Percentiles rank a stretch among this genome's conserved stretches.
Conservation (phyloP, 2,329 filamentous ascomycete species). For the Claviceps arundinis region DNA sequence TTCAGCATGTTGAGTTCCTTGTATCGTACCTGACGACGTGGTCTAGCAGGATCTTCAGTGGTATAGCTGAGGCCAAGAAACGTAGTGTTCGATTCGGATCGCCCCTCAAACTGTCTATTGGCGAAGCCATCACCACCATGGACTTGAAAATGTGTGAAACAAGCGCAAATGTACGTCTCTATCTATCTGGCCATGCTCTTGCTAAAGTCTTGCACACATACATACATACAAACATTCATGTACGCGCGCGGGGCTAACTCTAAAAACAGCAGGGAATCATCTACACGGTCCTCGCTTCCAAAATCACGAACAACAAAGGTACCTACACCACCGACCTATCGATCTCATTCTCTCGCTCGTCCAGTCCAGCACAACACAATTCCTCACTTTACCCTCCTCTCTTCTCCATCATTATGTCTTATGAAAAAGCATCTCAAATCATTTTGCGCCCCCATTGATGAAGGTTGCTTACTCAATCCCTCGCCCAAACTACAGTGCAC, state of each 20-base stretch:
- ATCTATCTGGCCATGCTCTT: neutral
- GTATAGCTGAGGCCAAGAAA: conserved; percentile 57
- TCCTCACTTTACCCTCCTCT: neutral
- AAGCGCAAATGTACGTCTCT: conserved; percentile 19
- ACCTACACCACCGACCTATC: neutral
- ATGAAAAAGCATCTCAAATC: neutral
- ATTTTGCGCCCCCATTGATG: neutral
- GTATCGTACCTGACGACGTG: conserved; percentile 43
- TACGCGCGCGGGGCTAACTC: neutral
- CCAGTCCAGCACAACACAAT: neutral
- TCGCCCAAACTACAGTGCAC: conserved; percentile 30
- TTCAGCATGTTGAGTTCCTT: conserved; percentile 52
- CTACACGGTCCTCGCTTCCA: conserved; percentile 29
- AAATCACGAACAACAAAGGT: conserved; percentile 25
- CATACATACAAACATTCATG: neutral
- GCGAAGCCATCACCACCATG: conserved; percentile 31
- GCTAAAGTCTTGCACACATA: neutral
- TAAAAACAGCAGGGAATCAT: conserved; percentile 20
- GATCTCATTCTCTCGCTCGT: neutral
- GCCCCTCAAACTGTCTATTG: conserved; percentile 31
- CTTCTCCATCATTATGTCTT: neutral
- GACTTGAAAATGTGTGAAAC: conserved; percentile 44
- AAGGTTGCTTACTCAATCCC: neutral
- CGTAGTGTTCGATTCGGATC: conserved; percentile 55
- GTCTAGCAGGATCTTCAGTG: conserved; percentile 47